Evolutionary conservation across 176 grass and related monocot genomes (phyloP), one percentile per base, ranked within the genome.

Genomic region (Hyparrhenia diplandra): DNA sequence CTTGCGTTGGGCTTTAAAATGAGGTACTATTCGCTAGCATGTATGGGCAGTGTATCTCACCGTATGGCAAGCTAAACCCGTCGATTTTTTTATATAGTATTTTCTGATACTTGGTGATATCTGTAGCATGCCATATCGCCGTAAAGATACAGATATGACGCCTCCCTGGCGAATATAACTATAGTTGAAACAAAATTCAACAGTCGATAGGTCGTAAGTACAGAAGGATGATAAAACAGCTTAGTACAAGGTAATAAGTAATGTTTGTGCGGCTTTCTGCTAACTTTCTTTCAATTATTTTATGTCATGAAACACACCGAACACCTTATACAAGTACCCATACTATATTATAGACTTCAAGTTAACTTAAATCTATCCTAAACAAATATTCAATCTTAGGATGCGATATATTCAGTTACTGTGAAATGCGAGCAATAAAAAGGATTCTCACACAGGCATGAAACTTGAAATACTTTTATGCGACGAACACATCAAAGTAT

Each of bases 321-420:
- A 45, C 59, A 55, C 8, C 2, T 18, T 31, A 14, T 11, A 75
- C 3, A 83, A 54, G 23, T 55, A 54, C 21, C 4, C 3, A 24
- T 58, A 24, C 18, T n/a, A 21, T 57, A 25, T 16, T 73, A 24
- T 23, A 71, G 25, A 62, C 24, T 80, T 69, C 52, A 5, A 71
- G 23, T 34, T 23, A 79, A 51, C 16, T 78, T 64, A 29, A 54
- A n/a, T 73, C 12, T 28, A 10, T 80, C 27, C 18, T 65, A 77
- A 71, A 61, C 13, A 9, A 85, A 25, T 77, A 46, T 23, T 40
- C 57, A 79, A 84, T 60, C 12, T 74, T 47, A n/a, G 6, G 10
- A 55, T 28, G 28, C 17, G 3, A 21, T 74, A 61, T 72, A 29
- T 67, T 67, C 24, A 79, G 25, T 10, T 68, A 78, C 64, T 72